These are phyloP conservation scores for Eucalyptus paniculata DNA, from an alignment of 345 rosid genomes.

Conservation along the genomic window DNA sequence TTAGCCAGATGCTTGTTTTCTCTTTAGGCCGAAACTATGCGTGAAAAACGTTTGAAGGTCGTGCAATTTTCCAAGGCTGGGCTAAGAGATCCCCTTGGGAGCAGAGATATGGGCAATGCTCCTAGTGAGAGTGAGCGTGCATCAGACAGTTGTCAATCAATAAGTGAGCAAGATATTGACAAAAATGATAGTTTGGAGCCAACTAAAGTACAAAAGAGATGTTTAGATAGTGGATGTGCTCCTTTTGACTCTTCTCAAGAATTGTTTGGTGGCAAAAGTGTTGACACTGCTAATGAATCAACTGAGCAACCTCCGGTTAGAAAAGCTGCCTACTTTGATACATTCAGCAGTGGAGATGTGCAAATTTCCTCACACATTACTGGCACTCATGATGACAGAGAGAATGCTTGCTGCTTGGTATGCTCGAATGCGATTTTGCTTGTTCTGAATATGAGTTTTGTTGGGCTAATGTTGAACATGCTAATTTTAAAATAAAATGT, in stretches of 20 bases:
- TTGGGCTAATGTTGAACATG: neutral
- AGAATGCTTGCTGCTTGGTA: neutral
- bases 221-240: neutral
- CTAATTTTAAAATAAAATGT: neutral
- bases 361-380: neutral
- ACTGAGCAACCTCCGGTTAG: neutral
- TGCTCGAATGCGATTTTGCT: neutral
- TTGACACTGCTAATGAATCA: neutral
- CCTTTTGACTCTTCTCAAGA: neutral
- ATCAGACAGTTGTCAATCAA: neutral
- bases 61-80: constrained; percentile 54
- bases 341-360: neutral
- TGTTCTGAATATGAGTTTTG: neutral
- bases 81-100: constrained; percentile 11
- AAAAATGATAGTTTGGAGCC: neutral
- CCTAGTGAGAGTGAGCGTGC: neutral
- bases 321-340: neutral
- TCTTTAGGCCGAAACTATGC: constrained; percentile 42
- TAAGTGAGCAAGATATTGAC: neutral
- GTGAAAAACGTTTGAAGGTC: constrained; percentile 47
- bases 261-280: neutral
- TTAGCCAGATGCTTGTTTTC: neutral
- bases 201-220: neutral
- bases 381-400: neutral
- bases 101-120: neutral